Evolutionary conservation across 2,329 filamentous ascomycete species (phyloP), one percentile per base, ranked within the genome.

Genomic region (Talaromyces sp.): DNA sequence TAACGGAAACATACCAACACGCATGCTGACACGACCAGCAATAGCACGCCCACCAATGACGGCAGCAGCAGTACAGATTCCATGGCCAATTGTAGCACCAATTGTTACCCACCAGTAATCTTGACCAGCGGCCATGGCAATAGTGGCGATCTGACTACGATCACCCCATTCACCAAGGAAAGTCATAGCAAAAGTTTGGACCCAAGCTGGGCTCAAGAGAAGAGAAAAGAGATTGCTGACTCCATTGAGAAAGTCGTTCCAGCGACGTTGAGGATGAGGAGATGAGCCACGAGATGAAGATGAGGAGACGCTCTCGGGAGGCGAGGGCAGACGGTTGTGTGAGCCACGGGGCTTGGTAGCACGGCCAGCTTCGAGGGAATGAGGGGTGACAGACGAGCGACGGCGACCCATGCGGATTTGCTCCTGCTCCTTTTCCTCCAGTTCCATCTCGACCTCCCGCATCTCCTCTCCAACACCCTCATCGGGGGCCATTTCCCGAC

Each of bases 31-130:
- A 70, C 83, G 88, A 29, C 94, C 94, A 37, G 94, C 94, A 72
- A 99, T 90, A 47, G 94, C 93, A 65, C 91, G 83, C 10, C 94
- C 94, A 39, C 94, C 94, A 55, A 99, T 82, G 35, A 99, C 94
- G 37, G 94, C 94, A 19, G 91, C 87, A 42, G 89, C 88, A 6
- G 94, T 97, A 77, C 94, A 99, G 60, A 93, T 84, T 41, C 85
- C 88, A 73, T 99, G 94, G 9, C 94, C 94, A 42, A 84, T 80
- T 32, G 94, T 84, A 1, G 94, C 93, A 53, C 94, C 94, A 42
- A 91, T 80, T 3, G 91, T 97, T 32, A 99, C 94, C 89, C 91
- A 97, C 93, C 93, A 97, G 74, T 97, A 99, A 71, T 99, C 94
- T 73, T 96, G 90, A 17, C 94, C 94, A 30, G 94, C 93, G 45